phyloP scores from a whole-genome alignment of 441 rosid species.

The Raphanus hybrid region DNA sequence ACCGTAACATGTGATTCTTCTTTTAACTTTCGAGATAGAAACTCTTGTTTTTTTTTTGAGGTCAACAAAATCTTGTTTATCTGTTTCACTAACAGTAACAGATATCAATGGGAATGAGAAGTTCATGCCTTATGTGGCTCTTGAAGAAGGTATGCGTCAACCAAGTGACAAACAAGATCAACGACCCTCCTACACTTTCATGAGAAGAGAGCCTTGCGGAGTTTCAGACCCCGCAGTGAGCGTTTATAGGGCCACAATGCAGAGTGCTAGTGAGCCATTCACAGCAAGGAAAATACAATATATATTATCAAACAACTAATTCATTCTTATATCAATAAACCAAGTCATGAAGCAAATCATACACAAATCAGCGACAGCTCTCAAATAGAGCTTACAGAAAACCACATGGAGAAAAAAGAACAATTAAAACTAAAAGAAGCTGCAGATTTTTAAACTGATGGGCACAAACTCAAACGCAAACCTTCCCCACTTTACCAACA shows the following conservation, averaged over 20 bases:
- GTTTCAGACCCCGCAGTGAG: background rate
- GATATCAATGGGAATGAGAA: too few species aligned
- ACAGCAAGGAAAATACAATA: background rate
- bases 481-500: conserved; percentile 34
- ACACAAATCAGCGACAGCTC: conserved; percentile 36
- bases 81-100: too few species aligned
- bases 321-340: conserved; percentile 27
- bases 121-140: too few species aligned
- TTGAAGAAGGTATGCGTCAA: too few species aligned
- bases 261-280: conserved; percentile 22
- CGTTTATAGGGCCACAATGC: background rate
- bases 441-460: background rate
- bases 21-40: too few species aligned
- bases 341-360: conserved; percentile 34
- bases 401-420: conserved; percentile 18
- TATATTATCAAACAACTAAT: conserved; percentile 20
- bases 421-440: conserved; percentile 24
- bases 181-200: background rate
- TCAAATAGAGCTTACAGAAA: conserved; percentile 13
- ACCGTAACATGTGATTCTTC: too few species aligned
- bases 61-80: too few species aligned
- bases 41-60: too few species aligned
- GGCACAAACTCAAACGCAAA: conserved; percentile 33
- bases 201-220: background rate
- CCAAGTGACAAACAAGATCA: too few species aligned